phyloP scores from a whole-genome alignment of 2,329 filamentous ascomycete species.

The Nemania abortiva region DNA sequence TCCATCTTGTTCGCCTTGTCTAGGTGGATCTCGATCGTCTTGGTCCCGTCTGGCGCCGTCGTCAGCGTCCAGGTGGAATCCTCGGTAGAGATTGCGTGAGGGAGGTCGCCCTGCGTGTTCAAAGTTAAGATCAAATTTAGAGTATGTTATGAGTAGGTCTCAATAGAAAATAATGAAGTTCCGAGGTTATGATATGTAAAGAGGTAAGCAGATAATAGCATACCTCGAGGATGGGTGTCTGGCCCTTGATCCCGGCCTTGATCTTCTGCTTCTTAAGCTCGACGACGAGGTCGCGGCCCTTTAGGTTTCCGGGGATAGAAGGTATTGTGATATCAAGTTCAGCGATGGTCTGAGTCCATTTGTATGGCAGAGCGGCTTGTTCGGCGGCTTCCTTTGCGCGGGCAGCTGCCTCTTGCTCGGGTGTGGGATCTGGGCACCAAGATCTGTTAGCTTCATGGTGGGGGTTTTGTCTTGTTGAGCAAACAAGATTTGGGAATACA shows the following conservation, averaged over 20 bases:
- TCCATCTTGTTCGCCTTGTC: conserved; percentile 98
- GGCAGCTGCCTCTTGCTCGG: conserved; percentile 69
- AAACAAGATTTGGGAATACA: conserved; percentile 3
- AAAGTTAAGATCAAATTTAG: neutral
- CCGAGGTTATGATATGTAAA: no score
- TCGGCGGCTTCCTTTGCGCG: conserved; percentile 83
- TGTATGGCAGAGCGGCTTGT: conserved; percentile 93
- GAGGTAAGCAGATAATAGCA: conserved; percentile 36
- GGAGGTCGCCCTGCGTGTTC: conserved; percentile 79
- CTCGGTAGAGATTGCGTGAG: conserved; percentile 81
- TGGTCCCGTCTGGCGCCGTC: conserved; percentile 75
- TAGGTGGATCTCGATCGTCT: conserved; percentile 82
- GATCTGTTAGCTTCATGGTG: conserved; percentile 32
- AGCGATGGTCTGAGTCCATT: conserved; percentile 93
- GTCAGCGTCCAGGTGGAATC: conserved; percentile 96
- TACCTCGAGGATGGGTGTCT: conserved; percentile 86
- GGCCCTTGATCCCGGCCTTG: conserved; percentile 86
- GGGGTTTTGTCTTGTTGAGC: conserved; percentile 16
- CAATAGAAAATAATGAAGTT: no score
- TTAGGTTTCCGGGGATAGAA: conserved; percentile 82
- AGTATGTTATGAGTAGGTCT: no score
- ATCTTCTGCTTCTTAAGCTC: conserved; percentile 84
- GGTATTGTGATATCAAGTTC: conserved; percentile 83
- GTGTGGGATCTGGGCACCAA: conserved; percentile 60
- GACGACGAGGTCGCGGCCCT: conserved; percentile 85